Conservation (phyloP, 495 filamentous ascomycete species). For the Aspergillus affinis region DNA sequence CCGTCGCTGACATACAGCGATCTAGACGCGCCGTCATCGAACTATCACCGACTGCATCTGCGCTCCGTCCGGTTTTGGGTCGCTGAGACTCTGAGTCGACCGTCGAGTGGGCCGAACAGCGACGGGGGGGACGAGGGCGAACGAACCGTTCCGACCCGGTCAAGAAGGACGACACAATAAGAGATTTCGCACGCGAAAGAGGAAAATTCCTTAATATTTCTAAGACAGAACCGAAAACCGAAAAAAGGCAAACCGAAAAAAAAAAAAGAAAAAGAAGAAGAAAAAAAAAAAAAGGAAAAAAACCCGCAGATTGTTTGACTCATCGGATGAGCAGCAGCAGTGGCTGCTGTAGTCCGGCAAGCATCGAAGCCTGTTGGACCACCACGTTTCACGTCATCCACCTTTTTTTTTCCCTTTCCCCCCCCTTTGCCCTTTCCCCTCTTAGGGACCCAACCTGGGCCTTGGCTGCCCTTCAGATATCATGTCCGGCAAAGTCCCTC, state of each 20-base stretch:
- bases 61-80: slow-evolving; percentile 15
- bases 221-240: slow-evolving; percentile 7
- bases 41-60: slow-evolving; percentile 23
- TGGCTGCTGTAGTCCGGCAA: slow-evolving; percentile 28
- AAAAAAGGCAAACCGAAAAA: slow-evolving; percentile 12
- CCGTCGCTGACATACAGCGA: slow-evolving; percentile 31
- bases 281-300: slow-evolving; percentile 19
- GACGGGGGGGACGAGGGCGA: slow-evolving; percentile 9
- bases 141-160: slow-evolving; percentile 6
- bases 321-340: slow-evolving; percentile 25
- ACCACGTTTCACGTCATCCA: slow-evolving; percentile 38
- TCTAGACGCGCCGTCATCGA: slow-evolving; percentile 25
- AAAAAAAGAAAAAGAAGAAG: slow-evolving; percentile 12
- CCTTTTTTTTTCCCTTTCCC: slow-evolving; percentile 10
- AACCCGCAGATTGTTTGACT: slow-evolving; percentile 18
- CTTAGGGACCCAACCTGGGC: slow-evolving; percentile 24
- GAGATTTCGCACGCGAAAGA: slow-evolving; percentile 4
- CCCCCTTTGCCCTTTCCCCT: slow-evolving; percentile 13
- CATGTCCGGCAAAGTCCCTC: slow-evolving; percentile 41
- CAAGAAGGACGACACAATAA: slow-evolving; percentile 6
- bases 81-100: slow-evolving; percentile 1
- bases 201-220: neutral
- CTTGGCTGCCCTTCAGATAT: slow-evolving; percentile 29
- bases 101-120: slow-evolving; percentile 1
- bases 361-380: slow-evolving; percentile 26